Evolutionary conservation across 1,139 yeast genomes (phyloP), one percentile per base, ranked within the genome.

Genomic region (Casaregolazyma lundiana): DNA sequence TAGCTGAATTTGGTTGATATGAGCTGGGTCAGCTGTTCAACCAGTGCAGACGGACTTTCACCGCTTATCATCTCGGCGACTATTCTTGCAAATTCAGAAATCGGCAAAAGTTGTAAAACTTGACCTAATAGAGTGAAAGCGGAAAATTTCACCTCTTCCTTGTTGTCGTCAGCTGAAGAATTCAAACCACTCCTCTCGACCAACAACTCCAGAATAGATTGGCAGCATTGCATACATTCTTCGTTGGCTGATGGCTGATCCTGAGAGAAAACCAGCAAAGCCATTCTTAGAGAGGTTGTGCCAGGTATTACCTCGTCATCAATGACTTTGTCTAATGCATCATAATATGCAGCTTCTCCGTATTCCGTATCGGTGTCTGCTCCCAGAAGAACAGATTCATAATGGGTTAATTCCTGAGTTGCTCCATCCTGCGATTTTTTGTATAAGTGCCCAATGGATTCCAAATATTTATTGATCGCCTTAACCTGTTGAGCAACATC

Each of bases 51-150:
- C 4, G 36, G 21, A 11, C 26, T 9, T 3, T 42, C 29, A 5
- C 34, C 22, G 11, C 5, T 4, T 6, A 41, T 20, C 29, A 36
- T 18, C 19, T 36, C 35, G n/a, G 77, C 63, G 24, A 84, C 74
- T 1, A 95, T 79, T 22, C 74, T 71, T 35, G 85, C 81, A 61
- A 87, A 89, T 55, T 80, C 76, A 49, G 74, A 75, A 55, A 89
- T 76, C 22, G 97, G 97, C 48, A 90, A 71, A 52, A 88, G 70
- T 50, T 80, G 80, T 53, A 90, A 68, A 53, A 83, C 68, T 54
- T 76, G 77, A 38, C 80, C 77, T 54, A 90, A 71, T 44, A 86
- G 67, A 21, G 69, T 72, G 56, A 73, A 73, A 8, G 54, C 46
- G 7, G 55, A 47, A 11, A 42, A 49, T 17, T 44, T 45, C 13